Percentiles rank a stretch among this genome's conserved stretches.
Conservation (phyloP, 2,329 filamentous ascomycete genomes). For the Aspergillus ochraceus region DNA sequence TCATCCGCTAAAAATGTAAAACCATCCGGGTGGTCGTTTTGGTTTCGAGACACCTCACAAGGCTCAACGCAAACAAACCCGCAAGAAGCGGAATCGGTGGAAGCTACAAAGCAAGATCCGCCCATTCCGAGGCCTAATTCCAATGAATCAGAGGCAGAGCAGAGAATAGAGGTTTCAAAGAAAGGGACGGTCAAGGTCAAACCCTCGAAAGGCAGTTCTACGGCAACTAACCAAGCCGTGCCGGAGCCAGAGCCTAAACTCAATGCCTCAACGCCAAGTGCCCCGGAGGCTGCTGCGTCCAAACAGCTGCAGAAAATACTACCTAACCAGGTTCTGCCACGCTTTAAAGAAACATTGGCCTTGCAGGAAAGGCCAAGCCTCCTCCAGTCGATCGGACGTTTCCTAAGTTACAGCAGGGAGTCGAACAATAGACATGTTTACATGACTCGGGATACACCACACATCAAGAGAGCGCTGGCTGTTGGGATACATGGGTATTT, state of each 20-base stretch:
- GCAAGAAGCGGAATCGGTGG: constrained; percentile 27
- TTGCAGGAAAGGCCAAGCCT: constrained; percentile 59
- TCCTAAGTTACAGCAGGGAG: constrained; percentile 54
- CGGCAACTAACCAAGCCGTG: constrained; percentile 23
- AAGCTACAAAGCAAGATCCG: constrained; percentile 21
- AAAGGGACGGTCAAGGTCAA: constrained; percentile 34
- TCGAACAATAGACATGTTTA: constrained; percentile 68
- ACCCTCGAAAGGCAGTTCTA: constrained; percentile 21
- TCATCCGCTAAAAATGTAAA: constrained; percentile 20
- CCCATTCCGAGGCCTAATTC: constrained; percentile 19
- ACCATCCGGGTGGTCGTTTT: constrained; percentile 44
- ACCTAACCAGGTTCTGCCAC: constrained; percentile 51
- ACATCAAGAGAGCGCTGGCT: constrained; percentile 80
- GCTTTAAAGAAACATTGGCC: constrained; percentile 48
- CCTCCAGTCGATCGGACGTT: constrained; percentile 54
- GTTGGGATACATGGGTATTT: constrained; percentile 96
- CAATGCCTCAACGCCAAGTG: constrained; percentile 20
- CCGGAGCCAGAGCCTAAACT: constrained; percentile 18
- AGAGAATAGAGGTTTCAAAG: constrained; percentile 27
- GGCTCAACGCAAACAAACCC: constrained; percentile 22
- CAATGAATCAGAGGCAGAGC: constrained; percentile 21
- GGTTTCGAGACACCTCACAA: constrained; percentile 38
- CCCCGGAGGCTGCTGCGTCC: constrained; percentile 35
- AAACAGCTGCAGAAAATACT: constrained; percentile 37
- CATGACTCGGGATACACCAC: constrained; percentile 66